Evolutionary conservation across 495 filamentous ascomycete species (phyloP).

Genomic region (Xylaria curta): DNA sequence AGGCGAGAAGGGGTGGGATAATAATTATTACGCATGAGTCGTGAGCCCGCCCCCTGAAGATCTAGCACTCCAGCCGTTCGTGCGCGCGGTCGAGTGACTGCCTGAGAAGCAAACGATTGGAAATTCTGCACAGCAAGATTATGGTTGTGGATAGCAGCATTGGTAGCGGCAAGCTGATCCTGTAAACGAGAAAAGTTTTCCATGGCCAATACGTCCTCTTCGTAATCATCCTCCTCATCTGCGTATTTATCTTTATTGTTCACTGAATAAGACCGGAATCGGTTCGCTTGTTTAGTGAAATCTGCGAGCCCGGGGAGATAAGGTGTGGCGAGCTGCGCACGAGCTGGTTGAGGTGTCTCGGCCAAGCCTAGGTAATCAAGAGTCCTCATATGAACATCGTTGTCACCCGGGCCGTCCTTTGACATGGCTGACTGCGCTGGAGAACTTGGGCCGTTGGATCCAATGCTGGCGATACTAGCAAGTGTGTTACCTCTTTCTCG

Average conservation of each 20-base stretch:
- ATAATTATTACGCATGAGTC: slow-evolving; percentile 77
- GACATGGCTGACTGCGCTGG: slow-evolving; percentile 90
- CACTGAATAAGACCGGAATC: slow-evolving; percentile 95
- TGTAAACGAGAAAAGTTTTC: slow-evolving; percentile 69
- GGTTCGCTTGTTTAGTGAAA: slow-evolving; percentile 78
- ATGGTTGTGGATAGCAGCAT: slow-evolving; percentile 90
- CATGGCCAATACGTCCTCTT: slow-evolving; percentile 74
- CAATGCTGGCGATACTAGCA: slow-evolving; percentile 73
- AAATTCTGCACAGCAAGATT: slow-evolving; percentile 88
- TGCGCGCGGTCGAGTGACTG: slow-evolving; percentile 82
- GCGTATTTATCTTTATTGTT: slow-evolving; percentile 99
- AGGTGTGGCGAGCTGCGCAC: slow-evolving; percentile 73
- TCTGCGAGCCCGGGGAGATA: slow-evolving; percentile 79
- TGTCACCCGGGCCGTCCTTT: slow-evolving; percentile 82
- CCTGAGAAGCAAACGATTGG: slow-evolving; percentile 73
- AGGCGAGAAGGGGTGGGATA: slow-evolving; percentile 81
- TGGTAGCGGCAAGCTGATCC: slow-evolving; percentile 73
- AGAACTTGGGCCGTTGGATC: slow-evolving; percentile 85
- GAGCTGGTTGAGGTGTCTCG: slow-evolving; percentile 86
- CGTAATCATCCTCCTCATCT: slow-evolving; percentile 87
- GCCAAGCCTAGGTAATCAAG: slow-evolving; percentile 95
- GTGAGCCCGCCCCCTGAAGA: slow-evolving; percentile 67
- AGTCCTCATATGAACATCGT: slow-evolving; percentile 85
- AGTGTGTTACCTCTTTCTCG: slow-evolving; percentile 84
- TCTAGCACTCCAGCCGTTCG: slow-evolving; percentile 87